These are phyloP conservation scores for Cryphonectria japonica DNA, from an alignment of 2,329 filamentous ascomycete genomes.

Conservation along the genomic window DNA sequence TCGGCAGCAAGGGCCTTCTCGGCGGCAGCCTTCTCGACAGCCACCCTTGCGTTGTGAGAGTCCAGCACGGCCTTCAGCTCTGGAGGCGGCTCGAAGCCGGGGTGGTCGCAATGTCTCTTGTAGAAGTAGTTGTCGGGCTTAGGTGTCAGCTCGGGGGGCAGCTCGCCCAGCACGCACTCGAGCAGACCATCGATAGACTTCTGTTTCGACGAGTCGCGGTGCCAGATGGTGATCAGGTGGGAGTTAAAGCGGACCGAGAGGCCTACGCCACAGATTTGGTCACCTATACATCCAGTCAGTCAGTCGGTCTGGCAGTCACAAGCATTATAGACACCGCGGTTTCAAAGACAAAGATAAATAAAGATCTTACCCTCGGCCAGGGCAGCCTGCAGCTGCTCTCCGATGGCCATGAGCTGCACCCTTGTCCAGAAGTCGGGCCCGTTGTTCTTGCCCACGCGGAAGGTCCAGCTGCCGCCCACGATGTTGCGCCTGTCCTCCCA, in stretches of 20 bases:
- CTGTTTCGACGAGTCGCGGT: constrained; percentile 81
- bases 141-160: constrained; percentile 74
- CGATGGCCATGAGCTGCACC: constrained; percentile 80
- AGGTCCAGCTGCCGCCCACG: constrained; percentile 88
- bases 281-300: constrained; percentile 52
- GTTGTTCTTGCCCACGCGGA: constrained; percentile 79
- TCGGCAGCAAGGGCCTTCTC: constrained; percentile 24
- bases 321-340: not conserved
- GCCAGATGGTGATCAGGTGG: constrained; percentile 78
- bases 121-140: constrained; percentile 78
- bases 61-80: constrained; percentile 62
- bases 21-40: constrained; percentile 37
- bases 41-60: constrained; percentile 56
- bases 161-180: constrained; percentile 70
- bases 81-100: constrained; percentile 72
- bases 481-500: constrained; percentile 89
- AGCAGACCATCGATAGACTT: constrained; percentile 77
- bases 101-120: constrained; percentile 88
- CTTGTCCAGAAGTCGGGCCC: constrained; percentile 79
- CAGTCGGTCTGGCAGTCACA: not conserved
- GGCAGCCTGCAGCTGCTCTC: constrained; percentile 76
- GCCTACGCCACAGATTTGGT: constrained; percentile 88
- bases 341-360: not conserved
- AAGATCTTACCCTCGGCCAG: constrained; percentile 67
- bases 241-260: constrained; percentile 73